Evolutionary conservation across 352 stramenopile species (phyloP), one percentile per base, ranked within the genome.

Genomic region (Phytophthora pisi): DNA sequence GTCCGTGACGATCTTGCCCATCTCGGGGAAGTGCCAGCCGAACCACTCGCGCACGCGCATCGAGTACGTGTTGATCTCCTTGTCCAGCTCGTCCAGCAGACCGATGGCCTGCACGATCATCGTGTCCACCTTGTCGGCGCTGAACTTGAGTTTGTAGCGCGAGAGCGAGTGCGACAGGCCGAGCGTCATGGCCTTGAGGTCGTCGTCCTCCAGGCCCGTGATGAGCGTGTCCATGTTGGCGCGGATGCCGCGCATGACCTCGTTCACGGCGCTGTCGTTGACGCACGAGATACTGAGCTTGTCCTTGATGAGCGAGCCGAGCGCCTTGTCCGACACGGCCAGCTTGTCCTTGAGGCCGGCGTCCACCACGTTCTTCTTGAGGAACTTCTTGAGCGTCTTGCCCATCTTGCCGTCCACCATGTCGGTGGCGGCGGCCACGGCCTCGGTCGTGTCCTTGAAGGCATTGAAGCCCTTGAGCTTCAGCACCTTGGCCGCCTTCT

Each of bases 1-100:
- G 83, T 99, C 97, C 43, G 92, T 97, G 34, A 99, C 88, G 47
- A 99, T 97, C 79, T 98, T 99, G 76, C 95, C 94, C 82, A 99
- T 97, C 72, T 99, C 97, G 15, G 91, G 93, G 62, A 98, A 96
- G 79, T 99, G 96, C 96, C 96, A 99, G 66, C 96, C 95, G 72
- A 98, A 99, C 98, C 98, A 99, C 86, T 99, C 98, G 60, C 98
- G 97, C 51, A 99, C 97, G 66, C 98, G 87, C 98, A 99, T 99
- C 49, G 98, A 98, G 87, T 99, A 99, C 63, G 97, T 99, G 87
- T 99, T 99, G 82, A 99, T 99, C 84, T 99, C 98, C 90, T 99
- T 99, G 90, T 99, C 98, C 15, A 99, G 88, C 78, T 99, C 97
- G 84, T 99, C 98, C 13, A 99, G 83, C 50, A 99, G 83, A 11